Evolutionary conservation across 345 rosid genomes (phyloP).

Genomic region (Citrus australasica): DNA sequence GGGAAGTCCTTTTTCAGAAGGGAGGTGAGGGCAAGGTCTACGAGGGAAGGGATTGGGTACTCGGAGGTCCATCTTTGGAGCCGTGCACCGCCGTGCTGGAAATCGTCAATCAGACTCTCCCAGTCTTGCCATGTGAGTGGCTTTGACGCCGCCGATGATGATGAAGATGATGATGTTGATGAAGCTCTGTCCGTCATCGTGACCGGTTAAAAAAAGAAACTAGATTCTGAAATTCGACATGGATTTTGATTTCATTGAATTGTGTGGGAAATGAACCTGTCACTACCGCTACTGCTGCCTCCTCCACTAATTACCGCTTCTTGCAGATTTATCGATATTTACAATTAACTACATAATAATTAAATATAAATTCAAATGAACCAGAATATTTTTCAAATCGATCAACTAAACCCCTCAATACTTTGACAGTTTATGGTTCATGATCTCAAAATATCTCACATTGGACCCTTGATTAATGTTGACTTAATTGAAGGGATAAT

Average conservation of each 20-base stretch:
- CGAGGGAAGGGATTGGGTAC: slow-evolving; percentile 32
- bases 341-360: too few species aligned
- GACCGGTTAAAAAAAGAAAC: background rate
- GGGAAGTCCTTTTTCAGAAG: slow-evolving; percentile 69
- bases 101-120: slow-evolving; percentile 75
- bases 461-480: too few species aligned
- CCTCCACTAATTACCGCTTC: background rate
- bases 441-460: too few species aligned
- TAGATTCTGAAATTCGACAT: slow-evolving; percentile 10
- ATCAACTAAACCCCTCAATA: too few species aligned
- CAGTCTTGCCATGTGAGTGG: slow-evolving; percentile 69
- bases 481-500: too few species aligned
- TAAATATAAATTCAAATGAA: too few species aligned
- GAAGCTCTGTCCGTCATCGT: slow-evolving; percentile 28
- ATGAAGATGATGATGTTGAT: background rate
- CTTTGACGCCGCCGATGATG: slow-evolving; percentile 24
- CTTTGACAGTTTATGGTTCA: too few species aligned
- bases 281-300: too few species aligned
- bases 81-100: slow-evolving; percentile 63
- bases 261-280: background rate
- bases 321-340: too few species aligned
- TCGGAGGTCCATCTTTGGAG: slow-evolving; percentile 49
- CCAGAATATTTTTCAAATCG: too few species aligned
- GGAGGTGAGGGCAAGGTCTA: slow-evolving; percentile 61
- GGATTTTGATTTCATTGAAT: background rate